Evolutionary conservation across 192 early-diverging fungal genomes (phyloP), one percentile per base, ranked within the genome.

Genomic region (Allomyces arbusculus): DNA sequence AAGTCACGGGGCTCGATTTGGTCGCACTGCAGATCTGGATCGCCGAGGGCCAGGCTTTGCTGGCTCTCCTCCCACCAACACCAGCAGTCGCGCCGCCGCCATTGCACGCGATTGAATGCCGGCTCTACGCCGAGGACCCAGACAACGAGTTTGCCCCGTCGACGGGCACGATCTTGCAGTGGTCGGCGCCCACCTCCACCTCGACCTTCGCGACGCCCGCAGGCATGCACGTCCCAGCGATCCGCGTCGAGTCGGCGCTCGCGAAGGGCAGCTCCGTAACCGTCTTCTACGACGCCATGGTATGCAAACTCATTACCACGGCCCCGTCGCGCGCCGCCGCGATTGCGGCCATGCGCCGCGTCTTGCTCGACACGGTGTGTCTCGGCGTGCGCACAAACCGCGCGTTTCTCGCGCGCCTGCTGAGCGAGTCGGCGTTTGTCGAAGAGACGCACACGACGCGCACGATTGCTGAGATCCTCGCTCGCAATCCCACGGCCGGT

Each of bases 101-200:
- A 3, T 2, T n/a, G 16, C 76, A 77, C 44, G 80, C 83, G 11
- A 83, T 85, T 23, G 81, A 85, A 67, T 72, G 73, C 61, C 76
- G 83, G 58, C 64, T 85, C 14, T 82, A 79, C 61, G 80, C 83
- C 19, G 83, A 85, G 66, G 81, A 85, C 68, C 83, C 83, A 11
- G 78, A 74, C 44, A 80, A 82, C 68, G 79, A 80, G 22, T 84
- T 84, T 61, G 66, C 74, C 63, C 82, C 82, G 25, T 74, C 71
- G 44, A 82, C 80, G 24, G 82, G 82, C 66, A 78, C 68, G 69
- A 80, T 84, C 40, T 16, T 66, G 69, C 50, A 24, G 67, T 33
- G 16, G 76, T 83, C 45, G 68, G 81, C n/a, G 75, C 74, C 58
- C 80, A 83, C 62, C 79, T 71, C 12, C 78, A 78, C 67, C 74